These are phyloP conservation scores for Shiraia sp. DNA, from an alignment of 2,329 filamentous ascomycete species.

Conservation along the genomic window DNA sequence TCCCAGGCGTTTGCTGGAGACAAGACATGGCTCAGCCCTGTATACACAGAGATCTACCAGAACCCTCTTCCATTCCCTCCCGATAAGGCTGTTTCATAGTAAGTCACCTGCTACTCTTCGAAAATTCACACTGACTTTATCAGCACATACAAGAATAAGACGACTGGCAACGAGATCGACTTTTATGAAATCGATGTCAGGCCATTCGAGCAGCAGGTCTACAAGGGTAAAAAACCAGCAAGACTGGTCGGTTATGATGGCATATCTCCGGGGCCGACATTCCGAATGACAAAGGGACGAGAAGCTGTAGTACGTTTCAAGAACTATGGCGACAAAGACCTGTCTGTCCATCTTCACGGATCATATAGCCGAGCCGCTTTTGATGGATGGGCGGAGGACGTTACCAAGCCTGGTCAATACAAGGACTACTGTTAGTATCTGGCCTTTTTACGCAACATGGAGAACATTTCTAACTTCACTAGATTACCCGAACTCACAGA, in stretches of 20 bases:
- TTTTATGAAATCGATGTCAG: slow-evolving; percentile 54
- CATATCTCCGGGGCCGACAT: slow-evolving; percentile 59
- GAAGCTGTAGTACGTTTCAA: slow-evolving; percentile 60
- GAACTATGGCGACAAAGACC: slow-evolving; percentile 54
- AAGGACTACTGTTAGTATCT: slow-evolving; percentile 47
- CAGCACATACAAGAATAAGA: slow-evolving; percentile 32
- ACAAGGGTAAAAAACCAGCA: slow-evolving; percentile 48
- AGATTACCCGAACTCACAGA: slow-evolving; percentile 61
- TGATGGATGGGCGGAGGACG: slow-evolving; percentile 61
- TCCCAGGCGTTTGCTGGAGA: slow-evolving; percentile 22
- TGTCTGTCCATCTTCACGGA: slow-evolving; percentile 61
- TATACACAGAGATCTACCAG: slow-evolving; percentile 44
- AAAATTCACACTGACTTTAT: too few species aligned
- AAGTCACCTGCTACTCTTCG: too few species aligned
- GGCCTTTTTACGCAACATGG: background rate
- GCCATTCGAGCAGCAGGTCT: slow-evolving; percentile 50
- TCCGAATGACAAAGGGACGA: slow-evolving; percentile 53
- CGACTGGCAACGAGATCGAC: slow-evolving; percentile 47
- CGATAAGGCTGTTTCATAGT: slow-evolving; percentile 33
- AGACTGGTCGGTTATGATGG: slow-evolving; percentile 59
- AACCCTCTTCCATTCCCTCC: slow-evolving; percentile 53
- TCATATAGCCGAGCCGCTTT: slow-evolving; percentile 53
- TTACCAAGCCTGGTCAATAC: slow-evolving; percentile 55
- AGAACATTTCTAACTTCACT: slow-evolving; percentile 4
- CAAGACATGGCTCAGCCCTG: slow-evolving; percentile 41